Evolutionary conservation across 345 rosid species (phyloP).

Genomic region (Sonneratia alba): DNA sequence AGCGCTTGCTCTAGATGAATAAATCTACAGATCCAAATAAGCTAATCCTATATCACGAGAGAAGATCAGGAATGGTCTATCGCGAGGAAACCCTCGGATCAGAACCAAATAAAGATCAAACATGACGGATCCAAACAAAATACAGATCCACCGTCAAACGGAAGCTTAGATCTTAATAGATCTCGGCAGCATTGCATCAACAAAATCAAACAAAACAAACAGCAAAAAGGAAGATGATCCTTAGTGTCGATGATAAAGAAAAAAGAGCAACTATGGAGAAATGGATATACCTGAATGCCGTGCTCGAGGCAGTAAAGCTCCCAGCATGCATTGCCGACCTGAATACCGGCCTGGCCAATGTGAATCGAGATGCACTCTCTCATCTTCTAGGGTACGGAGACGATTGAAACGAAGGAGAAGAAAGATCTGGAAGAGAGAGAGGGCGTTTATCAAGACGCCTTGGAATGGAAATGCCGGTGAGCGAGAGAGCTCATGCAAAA

Average conservation of each 20-base stretch:
- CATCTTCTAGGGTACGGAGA: slow-evolving; percentile 9
- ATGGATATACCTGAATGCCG: slow-evolving; percentile 17
- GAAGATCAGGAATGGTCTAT: not conserved
- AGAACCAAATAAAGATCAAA: not conserved
- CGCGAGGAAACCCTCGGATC: not conserved
- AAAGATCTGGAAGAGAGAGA: not conserved
- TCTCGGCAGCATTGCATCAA: not conserved
- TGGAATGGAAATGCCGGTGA: not conserved
- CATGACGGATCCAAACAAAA: not conserved
- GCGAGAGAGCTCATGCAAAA: not conserved
- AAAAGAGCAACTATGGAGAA: not conserved
- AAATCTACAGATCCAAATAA: not conserved
- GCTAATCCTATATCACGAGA: not conserved
- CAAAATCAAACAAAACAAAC: not conserved
- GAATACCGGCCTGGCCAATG: slow-evolving; percentile 27
- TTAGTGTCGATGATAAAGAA: not conserved
- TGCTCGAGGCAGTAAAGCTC: slow-evolving; percentile 22
- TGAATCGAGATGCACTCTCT: slow-evolving; percentile 27
- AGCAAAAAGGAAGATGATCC: not conserved
- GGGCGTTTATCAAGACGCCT: slow-evolving; percentile 10
- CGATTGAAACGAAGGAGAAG: not conserved
- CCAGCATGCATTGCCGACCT: slow-evolving; percentile 27
- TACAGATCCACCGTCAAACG: not conserved
- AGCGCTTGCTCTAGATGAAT: not conserved
- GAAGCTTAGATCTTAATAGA: not conserved